Percentiles rank a stretch among this genome's conserved stretches.
Conservation (phyloP, 2,329 filamentous ascomycete genomes). For the Talaromyces piceae region DNA sequence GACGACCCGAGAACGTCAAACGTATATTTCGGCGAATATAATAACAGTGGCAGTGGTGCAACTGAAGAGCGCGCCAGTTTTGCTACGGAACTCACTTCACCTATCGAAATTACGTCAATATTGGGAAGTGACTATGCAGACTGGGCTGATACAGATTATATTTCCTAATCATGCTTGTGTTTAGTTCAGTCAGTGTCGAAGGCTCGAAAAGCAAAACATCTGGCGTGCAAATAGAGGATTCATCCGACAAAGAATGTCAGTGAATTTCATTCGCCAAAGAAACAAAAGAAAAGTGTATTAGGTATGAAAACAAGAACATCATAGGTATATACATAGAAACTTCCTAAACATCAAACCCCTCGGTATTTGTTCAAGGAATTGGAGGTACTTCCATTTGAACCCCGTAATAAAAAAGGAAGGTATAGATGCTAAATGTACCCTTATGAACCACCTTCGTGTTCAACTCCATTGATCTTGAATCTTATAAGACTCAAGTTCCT, state of each 20-base stretch:
- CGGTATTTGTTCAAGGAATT: too few relatives aligned
- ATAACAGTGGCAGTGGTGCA: slow-evolving; percentile 52
- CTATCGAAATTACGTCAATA: slow-evolving; percentile 39
- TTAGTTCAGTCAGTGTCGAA: too few relatives aligned
- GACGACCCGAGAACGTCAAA: slow-evolving; percentile 44
- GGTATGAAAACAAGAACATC: too few relatives aligned
- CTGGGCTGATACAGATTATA: slow-evolving; percentile 40
- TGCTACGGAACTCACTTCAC: slow-evolving; percentile 30
- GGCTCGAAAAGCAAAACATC: too few relatives aligned
- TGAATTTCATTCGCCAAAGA: too few relatives aligned
- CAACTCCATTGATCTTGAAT: background rate
- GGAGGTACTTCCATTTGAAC: too few relatives aligned
- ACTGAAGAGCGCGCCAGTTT: slow-evolving; percentile 48
- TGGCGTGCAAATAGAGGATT: too few relatives aligned
- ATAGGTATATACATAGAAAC: too few relatives aligned
- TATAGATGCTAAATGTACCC: background rate
- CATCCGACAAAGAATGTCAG: too few relatives aligned
- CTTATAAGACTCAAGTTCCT: background rate
- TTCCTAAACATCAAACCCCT: too few relatives aligned
- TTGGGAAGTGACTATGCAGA: slow-evolving; percentile 38
- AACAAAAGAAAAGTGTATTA: too few relatives aligned
- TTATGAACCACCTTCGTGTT: background rate
- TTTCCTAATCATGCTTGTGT: too few relatives aligned
- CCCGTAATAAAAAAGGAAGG: background rate
- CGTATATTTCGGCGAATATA: slow-evolving; percentile 53